Base-by-base conservation (phyloP, 441 rosid species). In the Populus hybrid region DNA sequence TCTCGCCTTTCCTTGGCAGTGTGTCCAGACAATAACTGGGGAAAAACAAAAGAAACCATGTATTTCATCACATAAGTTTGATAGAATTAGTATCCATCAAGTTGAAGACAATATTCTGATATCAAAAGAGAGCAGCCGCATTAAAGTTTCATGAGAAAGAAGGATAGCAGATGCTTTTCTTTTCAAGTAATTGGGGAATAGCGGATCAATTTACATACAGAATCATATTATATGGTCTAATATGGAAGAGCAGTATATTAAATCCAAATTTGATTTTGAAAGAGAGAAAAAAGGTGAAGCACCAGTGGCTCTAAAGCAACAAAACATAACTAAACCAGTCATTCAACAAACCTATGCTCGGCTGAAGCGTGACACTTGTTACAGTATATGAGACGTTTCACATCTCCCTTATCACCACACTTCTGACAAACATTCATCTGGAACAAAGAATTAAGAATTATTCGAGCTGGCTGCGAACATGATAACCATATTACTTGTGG, bases 381-480 rank as follows among this genome's bases (percentile, higher is more conserved):
- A 66, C 79, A 70, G 63, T 35, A 65, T 70, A 76, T 11, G 19
- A 76, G 79, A 10, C 21, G 34, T 35, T 70, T 76, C 40, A 8
- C 9, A 19, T 61, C n/a, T 18, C 79, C 79, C 19, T 6, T 61
- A 70, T 70, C 79, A 59, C 79, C 79, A 70, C 79, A 76, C 21
- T 34, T 76, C 79, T 36, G 74, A 12, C 79, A 76, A 35, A 69
- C 74, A 35, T 7, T 66, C 79, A 76, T 76, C 79, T 76, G 36
- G 6, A 70, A 14, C 63, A 1, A 9, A 21, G 12, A 19, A 35
- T 8, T 18, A 11, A n/a, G 9, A 46, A 40, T 40, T n/a, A 61
- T n/a, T 61, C 9, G 0, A 61, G 9, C 66, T 19, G 23, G 23
- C 66, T 61, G 66, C 23, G 21, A 19, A 18, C 66, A 23, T 12